phyloP scores from a whole-genome alignment of 805 yeast genomes.

The Teunomyces barrocoloradensis region DNA sequence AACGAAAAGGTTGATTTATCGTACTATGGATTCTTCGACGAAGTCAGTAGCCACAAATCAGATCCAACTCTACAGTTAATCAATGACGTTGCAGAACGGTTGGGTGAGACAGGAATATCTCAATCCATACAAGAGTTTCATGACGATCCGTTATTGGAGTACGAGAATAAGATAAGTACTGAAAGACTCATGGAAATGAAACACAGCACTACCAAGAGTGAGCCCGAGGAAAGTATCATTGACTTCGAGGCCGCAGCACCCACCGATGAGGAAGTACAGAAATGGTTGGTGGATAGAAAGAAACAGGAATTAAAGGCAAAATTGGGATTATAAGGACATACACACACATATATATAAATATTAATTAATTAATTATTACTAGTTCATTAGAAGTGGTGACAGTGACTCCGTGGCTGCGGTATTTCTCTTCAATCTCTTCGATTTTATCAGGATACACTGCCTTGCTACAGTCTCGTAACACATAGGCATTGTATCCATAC shows the following conservation, averaged over 20 bases:
- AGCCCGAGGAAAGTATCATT: slow-evolving; percentile 12
- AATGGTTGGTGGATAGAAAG: slow-evolving; percentile 45
- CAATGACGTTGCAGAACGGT: slow-evolving; percentile 11
- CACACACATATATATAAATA: not conserved
- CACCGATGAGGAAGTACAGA: slow-evolving; percentile 38
- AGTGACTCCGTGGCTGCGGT: slow-evolving; percentile 31
- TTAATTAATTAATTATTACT: not conserved
- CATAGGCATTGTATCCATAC: slow-evolving; percentile 61
- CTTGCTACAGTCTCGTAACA: slow-evolving; percentile 54
- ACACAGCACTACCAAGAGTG: slow-evolving; percentile 1
- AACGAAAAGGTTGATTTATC: slow-evolving; percentile 21
- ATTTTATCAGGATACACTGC: slow-evolving; percentile 51
- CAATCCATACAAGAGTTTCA: not conserved
- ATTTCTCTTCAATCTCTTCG: slow-evolving; percentile 32
- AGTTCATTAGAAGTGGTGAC: slow-evolving; percentile 7
- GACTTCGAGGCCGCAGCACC: slow-evolving; percentile 28
- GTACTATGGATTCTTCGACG: slow-evolving; percentile 47
- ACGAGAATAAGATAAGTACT: slow-evolving; percentile 25
- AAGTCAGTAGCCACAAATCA: slow-evolving; percentile 6
- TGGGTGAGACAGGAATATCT: slow-evolving; percentile 6
- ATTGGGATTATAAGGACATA: slow-evolving; percentile 18
- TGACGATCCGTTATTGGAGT: slow-evolving; percentile 21
- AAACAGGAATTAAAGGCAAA: slow-evolving; percentile 41
- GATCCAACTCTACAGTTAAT: slow-evolving; percentile 7
- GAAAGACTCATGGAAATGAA: slow-evolving; percentile 14